Conservation (phyloP, 441 rosid genomes). For the Kokia cookei region DNA sequence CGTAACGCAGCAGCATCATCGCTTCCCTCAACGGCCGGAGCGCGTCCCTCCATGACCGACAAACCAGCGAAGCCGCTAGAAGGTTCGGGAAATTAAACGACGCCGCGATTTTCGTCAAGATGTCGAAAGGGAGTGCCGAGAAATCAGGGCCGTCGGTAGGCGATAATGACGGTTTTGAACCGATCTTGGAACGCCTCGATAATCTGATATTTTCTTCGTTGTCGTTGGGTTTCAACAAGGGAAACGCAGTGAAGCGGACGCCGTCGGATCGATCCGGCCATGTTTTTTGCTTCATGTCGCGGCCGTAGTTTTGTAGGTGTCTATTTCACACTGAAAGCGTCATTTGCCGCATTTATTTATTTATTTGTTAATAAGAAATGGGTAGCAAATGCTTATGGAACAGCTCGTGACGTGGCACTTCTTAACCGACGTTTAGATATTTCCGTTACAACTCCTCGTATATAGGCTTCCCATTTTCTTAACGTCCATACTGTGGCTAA, state of each 20-base stretch:
- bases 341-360: neutral
- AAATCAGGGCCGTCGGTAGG: slow-evolving; percentile 31
- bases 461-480: too few relatives aligned
- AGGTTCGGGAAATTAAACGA: slow-evolving; percentile 62
- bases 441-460: neutral
- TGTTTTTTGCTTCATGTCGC: slow-evolving; percentile 44
- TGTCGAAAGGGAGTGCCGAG: slow-evolving; percentile 63
- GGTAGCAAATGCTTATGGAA: neutral
- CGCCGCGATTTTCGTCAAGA: slow-evolving; percentile 56
- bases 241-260: slow-evolving; percentile 37
- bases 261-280: slow-evolving; percentile 48
- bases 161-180: neutral
- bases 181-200: neutral
- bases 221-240: slow-evolving; percentile 17
- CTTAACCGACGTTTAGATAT: neutral
- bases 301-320: neutral
- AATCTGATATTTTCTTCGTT: slow-evolving; percentile 2
- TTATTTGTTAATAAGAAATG: neutral
- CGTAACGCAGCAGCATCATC: slow-evolving; percentile 64
- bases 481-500: too few relatives aligned
- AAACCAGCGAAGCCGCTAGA: slow-evolving; percentile 60
- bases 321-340: neutral
- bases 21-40: slow-evolving; percentile 79
- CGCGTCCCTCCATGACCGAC: slow-evolving; percentile 77
- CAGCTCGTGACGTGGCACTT: neutral